Base-by-base conservation (phyloP, 2,329 filamentous ascomycete species). In the Cladosporium sp. region DNA sequence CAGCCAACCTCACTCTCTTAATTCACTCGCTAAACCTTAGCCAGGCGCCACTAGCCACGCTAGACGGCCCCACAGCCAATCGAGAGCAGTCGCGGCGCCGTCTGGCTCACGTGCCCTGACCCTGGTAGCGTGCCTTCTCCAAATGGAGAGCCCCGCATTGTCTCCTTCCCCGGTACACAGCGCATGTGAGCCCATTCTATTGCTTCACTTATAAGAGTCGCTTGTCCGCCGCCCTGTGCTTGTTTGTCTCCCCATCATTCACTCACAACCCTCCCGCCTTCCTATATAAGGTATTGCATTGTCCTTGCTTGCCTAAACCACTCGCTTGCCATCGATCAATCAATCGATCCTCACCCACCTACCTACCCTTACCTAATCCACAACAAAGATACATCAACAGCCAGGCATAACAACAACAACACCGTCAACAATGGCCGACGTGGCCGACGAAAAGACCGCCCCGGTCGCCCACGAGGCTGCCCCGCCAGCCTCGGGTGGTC, bases 401-500 rank as follows among this genome's bases (percentile, higher is more conserved):
- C 13, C 7, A 30, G 34, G 36, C 39, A 34, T 36, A 40, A 24
- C 45, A 41, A 2, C 36, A 47, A 18, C 20, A 17, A n/a, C 44
- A 39, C 11, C 41, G 11, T 34, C 30, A 29, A 34, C 29, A 12
- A 48, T 48, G 45, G 37, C 37, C 18, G 45, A 48, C 36, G 40
- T 40, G 45, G 29, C 22, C 18, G 36, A 18, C 37, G 45, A 40
- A 20, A 36, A 41, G 11, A 37, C 20, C 37, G 29, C 32, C n/a
- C 22, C 22, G 22, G 22, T 34, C 12, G 5, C 32, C n/a, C 32
- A 13, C n/a, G n/a, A n/a, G n/a, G n/a, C n/a, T 34, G 3, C 37
- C 49, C 50, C 55, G 45, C 43, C 43, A 52, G 55, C 56, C 55
- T 50, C 57, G 40, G 52, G 55, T 45, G 51, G 48, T 20, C 60